A percentile compares a stretch with the other conserved stretches of the same genome.
Conservation (phyloP, 345 rosid genomes). For the Aquilaria malaccensis region DNA sequence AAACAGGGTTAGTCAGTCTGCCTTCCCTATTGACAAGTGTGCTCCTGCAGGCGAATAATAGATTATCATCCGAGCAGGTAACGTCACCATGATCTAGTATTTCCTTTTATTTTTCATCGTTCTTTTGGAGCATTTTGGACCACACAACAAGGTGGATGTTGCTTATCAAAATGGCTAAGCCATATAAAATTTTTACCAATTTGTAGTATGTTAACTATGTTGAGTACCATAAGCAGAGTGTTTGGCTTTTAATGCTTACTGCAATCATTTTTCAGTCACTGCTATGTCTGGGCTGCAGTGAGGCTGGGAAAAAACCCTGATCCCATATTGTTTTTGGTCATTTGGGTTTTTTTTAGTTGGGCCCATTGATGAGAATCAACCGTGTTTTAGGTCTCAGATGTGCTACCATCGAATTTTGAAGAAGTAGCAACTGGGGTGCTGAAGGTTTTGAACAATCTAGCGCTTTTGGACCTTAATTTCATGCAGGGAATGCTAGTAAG, state of each 20-base stretch:
- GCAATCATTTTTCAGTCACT: background rate
- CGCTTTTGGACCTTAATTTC: slow-evolving; percentile 45
- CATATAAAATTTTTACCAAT: too few species aligned
- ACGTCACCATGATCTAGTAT: slow-evolving; percentile 3
- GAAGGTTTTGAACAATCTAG: slow-evolving; percentile 70
- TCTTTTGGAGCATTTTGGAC: background rate
- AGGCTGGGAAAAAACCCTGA: background rate
- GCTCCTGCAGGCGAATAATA: slow-evolving; percentile 68
- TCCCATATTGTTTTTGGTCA: background rate
- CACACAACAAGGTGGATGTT: too few species aligned
- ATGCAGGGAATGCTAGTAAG: slow-evolving; percentile 68
- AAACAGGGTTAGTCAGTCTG: slow-evolving; percentile 74
- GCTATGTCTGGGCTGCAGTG: background rate
- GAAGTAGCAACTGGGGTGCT: slow-evolving; percentile 74
- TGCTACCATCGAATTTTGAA: slow-evolving; percentile 71
- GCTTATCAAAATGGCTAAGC: too few species aligned
- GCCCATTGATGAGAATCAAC: background rate
- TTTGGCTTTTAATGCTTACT: background rate
- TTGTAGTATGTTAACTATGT: too few species aligned
- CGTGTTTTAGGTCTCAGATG: slow-evolving; percentile 40
- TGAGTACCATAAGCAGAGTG: too few species aligned
- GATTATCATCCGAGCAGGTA: slow-evolving; percentile 62
- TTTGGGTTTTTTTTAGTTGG: background rate
- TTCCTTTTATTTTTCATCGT: background rate
- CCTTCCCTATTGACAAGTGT: slow-evolving; percentile 71